Evolutionary conservation across 768 basidiomycete genomes (phyloP), one percentile per base, ranked within the genome.

Genomic region (Suillus subalutaceus): DNA sequence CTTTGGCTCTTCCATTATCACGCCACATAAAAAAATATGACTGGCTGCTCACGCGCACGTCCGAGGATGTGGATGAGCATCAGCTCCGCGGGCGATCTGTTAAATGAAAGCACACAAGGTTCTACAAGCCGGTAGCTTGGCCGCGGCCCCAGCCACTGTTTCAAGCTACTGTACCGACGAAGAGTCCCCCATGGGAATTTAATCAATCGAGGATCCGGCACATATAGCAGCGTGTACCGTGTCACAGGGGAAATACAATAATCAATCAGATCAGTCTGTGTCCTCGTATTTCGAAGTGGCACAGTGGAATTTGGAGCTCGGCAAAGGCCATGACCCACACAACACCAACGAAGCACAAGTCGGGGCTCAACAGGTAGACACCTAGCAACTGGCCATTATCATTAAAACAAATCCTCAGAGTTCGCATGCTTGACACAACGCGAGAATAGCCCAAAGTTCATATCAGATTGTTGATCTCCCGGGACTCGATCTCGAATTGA

Each of bases 51-150:
- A 59, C 15, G 50, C 50, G 26, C 50, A 52, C 12, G 9, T 59
- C 41, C 40, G 37, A 60, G 26, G 40, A 30, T 60, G 40, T 30
- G 18, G 59, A 43, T 30, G 58, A 18, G 26, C 40, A 41, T 59
- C 40, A 59, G 58, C 40, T 60, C 40, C 59, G 59, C 40, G 59
- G 59, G 18, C 18, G 6, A 58, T 40, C 23, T 37, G 18, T 37
- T n/a, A 12, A 23, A 41, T 10, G 9, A 18, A n/a, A 37, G n/a
- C n/a, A 13, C 20, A 59, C 38, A 41, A 41, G 16, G 20, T 20
- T 56, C 9, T 16, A 23, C n/a, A 18, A 18, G 23, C 8, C 16
- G 18, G 6, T 30, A 4, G 9, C 40, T 43, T 40, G 1, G 52
- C 30, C 9, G 52, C 30, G 18, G 52, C 16, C 52, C 30, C 16